Evolutionary conservation across 2,329 filamentous ascomycete genomes (phyloP), one percentile per base, ranked within the genome.

Genomic region (Diaporthe velutina): DNA sequence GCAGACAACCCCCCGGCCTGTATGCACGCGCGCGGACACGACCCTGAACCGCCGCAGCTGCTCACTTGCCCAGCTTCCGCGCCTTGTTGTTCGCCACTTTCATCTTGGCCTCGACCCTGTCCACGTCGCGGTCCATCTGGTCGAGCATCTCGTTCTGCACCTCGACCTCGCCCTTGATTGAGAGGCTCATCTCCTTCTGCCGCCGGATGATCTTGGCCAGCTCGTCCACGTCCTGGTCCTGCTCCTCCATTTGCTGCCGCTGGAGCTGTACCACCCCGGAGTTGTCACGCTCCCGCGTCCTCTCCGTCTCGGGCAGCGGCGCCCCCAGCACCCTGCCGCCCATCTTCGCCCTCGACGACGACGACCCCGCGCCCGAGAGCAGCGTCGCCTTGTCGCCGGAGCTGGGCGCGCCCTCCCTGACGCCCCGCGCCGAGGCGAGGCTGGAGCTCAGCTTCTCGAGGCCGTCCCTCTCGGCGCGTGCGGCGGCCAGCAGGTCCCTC

Each of bases 281-380:
- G 78, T 97, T 97, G 80, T 95, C 94, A 71, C 95, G 83, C 82
- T 96, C 94, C 17, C 94, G 85, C 57, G 94, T 96, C 76, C 91
- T 90, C 74, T 94, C 92, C 22, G 93, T 96, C 84, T 97, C 94
- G 1, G 92, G 89, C 3, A 93, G 84, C 2, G 93, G 93, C 0
- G 89, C 93, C 1, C 94, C 94, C 0, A 96, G 86, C 4, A 96
- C 93, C 55, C 94, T 87, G 1, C 94, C 90, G 1, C 88, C 85
- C 1, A 82, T 81, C 71, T 81, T 77, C 1, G 82, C 77, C 35
- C 78, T 70, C 10, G 73, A 67, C n/a, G 15, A 79, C 73, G 58
- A 71, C 35, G 81, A 79, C 2, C 79, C 76, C 7, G 35, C 52
- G 60, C 84, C 74, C 60, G 85, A 85, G 74, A 92, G 82, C 42